These are phyloP conservation scores for Fusarium coicis DNA, from an alignment of 2,329 filamentous ascomycete genomes.

Conservation along the genomic window DNA sequence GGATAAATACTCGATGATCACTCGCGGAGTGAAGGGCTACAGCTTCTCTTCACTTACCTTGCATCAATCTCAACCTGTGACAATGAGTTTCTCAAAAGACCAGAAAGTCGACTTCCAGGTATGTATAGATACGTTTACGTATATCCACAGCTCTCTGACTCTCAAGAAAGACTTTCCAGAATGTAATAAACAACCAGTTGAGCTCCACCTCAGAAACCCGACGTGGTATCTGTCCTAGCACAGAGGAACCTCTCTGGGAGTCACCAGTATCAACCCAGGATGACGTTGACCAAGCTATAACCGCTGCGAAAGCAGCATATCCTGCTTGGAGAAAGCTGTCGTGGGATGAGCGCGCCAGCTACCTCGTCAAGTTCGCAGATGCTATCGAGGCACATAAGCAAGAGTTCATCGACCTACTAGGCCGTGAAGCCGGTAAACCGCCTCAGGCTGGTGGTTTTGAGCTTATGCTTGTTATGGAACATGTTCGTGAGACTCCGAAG, in stretches of 20 bases:
- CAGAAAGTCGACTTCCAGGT: slow-evolving; percentile 4
- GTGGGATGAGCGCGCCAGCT: slow-evolving; percentile 40
- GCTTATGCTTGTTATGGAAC: not conserved
- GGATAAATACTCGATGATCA: not conserved
- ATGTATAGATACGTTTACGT: rapidly evolving
- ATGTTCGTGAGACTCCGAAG: not conserved
- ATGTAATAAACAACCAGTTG: slow-evolving; percentile 50
- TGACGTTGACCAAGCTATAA: slow-evolving; percentile 47
- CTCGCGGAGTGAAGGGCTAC: rapidly evolving
- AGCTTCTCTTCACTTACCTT: rapidly evolving
- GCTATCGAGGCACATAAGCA: slow-evolving; percentile 40
- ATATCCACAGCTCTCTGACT: not conserved
- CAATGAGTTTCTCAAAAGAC: not conserved
- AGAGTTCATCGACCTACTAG: slow-evolving; percentile 37
- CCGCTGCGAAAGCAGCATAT: slow-evolving; percentile 43
- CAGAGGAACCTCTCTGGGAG: slow-evolving; percentile 46
- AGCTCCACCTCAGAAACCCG: slow-evolving; percentile 30
- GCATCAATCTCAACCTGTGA: rapidly evolving
- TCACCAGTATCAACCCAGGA: slow-evolving; percentile 43
- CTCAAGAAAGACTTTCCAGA: not conserved
- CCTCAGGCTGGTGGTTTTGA: slow-evolving; percentile 18
- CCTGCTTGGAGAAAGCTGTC: slow-evolving; percentile 45
- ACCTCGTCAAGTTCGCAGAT: slow-evolving; percentile 43
- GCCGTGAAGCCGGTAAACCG: slow-evolving; percentile 44
- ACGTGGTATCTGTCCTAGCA: slow-evolving; percentile 46